Conservation (phyloP, 2,329 filamentous ascomycete species). For the Alternaria sp. region DNA sequence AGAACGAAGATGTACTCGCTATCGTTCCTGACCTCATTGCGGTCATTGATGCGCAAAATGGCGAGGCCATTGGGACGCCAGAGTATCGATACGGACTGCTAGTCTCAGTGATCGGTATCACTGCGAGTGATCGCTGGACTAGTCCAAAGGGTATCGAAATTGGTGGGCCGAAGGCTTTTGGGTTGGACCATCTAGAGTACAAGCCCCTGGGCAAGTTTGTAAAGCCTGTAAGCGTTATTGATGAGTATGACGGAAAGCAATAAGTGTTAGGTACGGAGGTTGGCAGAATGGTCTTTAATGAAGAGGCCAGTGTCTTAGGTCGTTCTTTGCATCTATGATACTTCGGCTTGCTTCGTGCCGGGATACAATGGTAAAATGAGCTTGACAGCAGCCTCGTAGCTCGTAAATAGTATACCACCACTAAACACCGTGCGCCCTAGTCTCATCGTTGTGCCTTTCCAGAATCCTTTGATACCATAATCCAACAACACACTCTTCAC, state of each 20-base stretch:
- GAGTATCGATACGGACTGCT: slow-evolving; percentile 64
- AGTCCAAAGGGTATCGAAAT: slow-evolving; percentile 59
- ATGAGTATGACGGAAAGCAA: slow-evolving; percentile 52
- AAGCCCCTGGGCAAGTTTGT: slow-evolving; percentile 61
- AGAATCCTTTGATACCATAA: slow-evolving; percentile 68
- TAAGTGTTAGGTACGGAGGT: neutral
- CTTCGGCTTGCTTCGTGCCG: slow-evolving; percentile 25
- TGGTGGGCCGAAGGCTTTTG: slow-evolving; percentile 61
- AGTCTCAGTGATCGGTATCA: slow-evolving; percentile 63
- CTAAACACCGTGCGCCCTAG: slow-evolving; percentile 69
- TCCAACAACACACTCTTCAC: slow-evolving; percentile 63
- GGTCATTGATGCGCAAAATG: slow-evolving; percentile 59
- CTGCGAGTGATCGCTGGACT: slow-evolving; percentile 64
- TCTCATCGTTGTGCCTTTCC: slow-evolving; percentile 74
- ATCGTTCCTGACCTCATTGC: slow-evolving; percentile 61
- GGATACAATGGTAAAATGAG: slow-evolving; percentile 56
- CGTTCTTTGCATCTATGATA: slow-evolving; percentile 25
- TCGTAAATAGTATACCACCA: slow-evolving; percentile 72
- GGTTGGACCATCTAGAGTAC: slow-evolving; percentile 59
- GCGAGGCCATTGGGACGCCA: slow-evolving; percentile 61
- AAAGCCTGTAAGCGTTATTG: slow-evolving; percentile 63
- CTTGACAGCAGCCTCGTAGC: slow-evolving; percentile 65
- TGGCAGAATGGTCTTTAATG: neutral
- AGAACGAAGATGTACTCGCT: slow-evolving; percentile 54
- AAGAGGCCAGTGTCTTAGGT: neutral